Evolutionary conservation across 139 green algal species (phyloP), one percentile per base, ranked within the genome.

Genomic region (Auxenochlorella pyrenoidosa): DNA sequence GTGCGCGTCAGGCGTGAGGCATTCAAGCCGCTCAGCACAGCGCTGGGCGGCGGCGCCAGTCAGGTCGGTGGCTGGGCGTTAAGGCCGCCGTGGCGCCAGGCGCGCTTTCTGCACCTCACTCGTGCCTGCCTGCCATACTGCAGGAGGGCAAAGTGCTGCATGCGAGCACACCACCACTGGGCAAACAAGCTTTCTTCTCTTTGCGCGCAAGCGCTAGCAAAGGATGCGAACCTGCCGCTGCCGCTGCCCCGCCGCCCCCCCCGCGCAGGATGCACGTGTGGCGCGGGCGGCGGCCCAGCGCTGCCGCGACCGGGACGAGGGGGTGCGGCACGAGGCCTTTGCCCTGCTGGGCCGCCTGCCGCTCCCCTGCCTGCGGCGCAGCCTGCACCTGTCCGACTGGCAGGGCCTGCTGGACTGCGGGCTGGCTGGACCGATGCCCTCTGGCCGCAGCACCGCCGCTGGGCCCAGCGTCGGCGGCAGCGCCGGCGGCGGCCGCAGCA

Each of bases 301-400:
- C 38, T 88, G 83, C 72, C 72, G 70, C 2, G 83, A 88, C 83
- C 71, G 43, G 26, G 83, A 88, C 36, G 72, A 75, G 15, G 47
- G 8, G 8, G 83, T 88, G 54, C 71, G 83, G 2, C 47, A 36
- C 19, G 63, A 78, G 63, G 80, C 80, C 0, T 77, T 77, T 26
- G 41, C 63, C 65, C 36, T 86, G 80, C 80, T 86, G 63, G 70
- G 43, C 13, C 83, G 80, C 34, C 73, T 88, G 54, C 83, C 83
- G 16, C 47, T 19, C 0, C 4, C 51, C 16, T 44, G 0, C 26
- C 72, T 88, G 54, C 44, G 65, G 30, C 3, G 32, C 44, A 32
- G 36, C 16, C 54, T 88, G 54, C 13, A 12, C 8, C 28, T 34
- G 28, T 3, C 1, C 3, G 54, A 72, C 28, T 88, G 83, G 83